Evolutionary conservation across 192 early-diverging fungal species (phyloP).

Genomic region (Podila epigama): DNA sequence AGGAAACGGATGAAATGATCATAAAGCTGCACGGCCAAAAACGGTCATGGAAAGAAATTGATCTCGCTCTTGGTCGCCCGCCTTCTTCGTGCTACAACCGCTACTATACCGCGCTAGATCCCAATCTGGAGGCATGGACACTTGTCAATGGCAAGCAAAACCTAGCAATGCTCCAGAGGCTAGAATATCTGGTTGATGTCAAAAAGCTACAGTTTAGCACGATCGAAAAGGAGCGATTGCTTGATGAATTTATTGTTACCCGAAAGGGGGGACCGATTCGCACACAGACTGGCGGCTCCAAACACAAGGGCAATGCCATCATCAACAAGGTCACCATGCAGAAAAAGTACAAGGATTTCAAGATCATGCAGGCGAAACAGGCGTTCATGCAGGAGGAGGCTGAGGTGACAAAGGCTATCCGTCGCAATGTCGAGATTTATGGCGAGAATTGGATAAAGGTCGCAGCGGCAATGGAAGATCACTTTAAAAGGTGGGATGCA

Average conservation of each 20-base stretch:
- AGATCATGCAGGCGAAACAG: background rate
- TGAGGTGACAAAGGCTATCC: background rate
- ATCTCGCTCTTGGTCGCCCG: slow-evolving; percentile 5
- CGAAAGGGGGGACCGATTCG: background rate
- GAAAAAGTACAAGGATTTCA: slow-evolving; percentile 17
- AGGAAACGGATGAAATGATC: slow-evolving; percentile 4
- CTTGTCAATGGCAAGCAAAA: slow-evolving; percentile 19
- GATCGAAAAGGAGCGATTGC: slow-evolving; percentile 13
- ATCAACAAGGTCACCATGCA: slow-evolving; percentile 1
- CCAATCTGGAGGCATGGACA: slow-evolving; percentile 21
- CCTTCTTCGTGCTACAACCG: slow-evolving; percentile 21
- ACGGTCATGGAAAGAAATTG: slow-evolving; percentile 21
- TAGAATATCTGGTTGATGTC: slow-evolving; percentile 22
- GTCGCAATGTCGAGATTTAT: slow-evolving; percentile 30
- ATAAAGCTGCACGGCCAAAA: slow-evolving; percentile 1
- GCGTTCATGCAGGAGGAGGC: background rate
- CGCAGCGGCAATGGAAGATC: slow-evolving; percentile 5
- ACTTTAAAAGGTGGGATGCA: slow-evolving; percentile 15
- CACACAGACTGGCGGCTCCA: too few relatives aligned
- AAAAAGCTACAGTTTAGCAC: slow-evolving; percentile 7
- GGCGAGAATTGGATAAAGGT: slow-evolving; percentile 44
- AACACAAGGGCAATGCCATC: background rate
- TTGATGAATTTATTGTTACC: slow-evolving; percentile 2
- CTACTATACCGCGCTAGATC: slow-evolving; percentile 23
- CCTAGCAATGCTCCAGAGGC: slow-evolving; percentile 1